phyloP scores from a whole-genome alignment of 768 basidiomycete species.

The Suillus sp. region DNA sequence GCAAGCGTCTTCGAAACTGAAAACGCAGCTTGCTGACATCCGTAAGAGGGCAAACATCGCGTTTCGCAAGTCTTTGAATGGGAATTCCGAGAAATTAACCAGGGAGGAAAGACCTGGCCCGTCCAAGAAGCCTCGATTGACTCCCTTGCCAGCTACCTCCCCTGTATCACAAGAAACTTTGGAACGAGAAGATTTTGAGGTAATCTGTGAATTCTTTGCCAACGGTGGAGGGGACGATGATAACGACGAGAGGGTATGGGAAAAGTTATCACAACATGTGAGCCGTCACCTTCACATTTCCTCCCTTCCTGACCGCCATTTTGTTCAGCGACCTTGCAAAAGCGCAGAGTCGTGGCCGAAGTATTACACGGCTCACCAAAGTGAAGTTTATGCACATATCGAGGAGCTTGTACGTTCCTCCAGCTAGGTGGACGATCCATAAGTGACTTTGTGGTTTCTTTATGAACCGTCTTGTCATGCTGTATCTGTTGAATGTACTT shows the following conservation, averaged over 20 bases:
- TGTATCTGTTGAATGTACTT: not conserved
- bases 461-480: not conserved
- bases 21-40: conserved; percentile 45
- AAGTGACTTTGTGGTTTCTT: not conserved
- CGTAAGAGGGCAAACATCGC: conserved; percentile 55
- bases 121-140: conserved; percentile 8
- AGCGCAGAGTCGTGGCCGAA: conserved; percentile 49
- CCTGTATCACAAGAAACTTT: conserved; percentile 10
- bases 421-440: not conserved
- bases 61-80: conserved; percentile 41
- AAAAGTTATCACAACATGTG: conserved; percentile 49
- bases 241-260: conserved; percentile 55
- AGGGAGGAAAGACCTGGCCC: conserved; percentile 6
- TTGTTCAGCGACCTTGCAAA: conserved; percentile 40
- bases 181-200: conserved; percentile 47
- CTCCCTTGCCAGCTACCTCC: not conserved
- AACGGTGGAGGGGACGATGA: conserved; percentile 50
- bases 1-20: conserved; percentile 37
- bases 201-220: conserved; percentile 58
- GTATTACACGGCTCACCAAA: conserved; percentile 50
- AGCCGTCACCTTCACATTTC: conserved; percentile 18
- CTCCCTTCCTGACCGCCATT: conserved; percentile 9
- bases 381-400: conserved; percentile 45
- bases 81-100: not conserved
- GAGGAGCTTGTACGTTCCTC: conserved; percentile 26